Conservation (phyloP, 2,329 filamentous ascomycete genomes). For the Sclerotinia subarctica region DNA sequence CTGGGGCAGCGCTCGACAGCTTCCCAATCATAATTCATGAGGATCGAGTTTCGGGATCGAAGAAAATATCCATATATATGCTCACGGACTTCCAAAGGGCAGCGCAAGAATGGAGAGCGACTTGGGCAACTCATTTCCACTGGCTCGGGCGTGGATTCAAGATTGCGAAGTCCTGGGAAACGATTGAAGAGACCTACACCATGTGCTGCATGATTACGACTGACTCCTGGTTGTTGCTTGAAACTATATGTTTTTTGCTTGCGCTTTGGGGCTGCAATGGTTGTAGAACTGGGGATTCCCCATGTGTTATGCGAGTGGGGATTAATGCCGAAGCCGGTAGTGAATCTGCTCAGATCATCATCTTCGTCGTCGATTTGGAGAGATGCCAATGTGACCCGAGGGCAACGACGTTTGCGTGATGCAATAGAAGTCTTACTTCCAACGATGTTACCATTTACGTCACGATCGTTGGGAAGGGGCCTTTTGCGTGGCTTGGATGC, state of each 20-base stretch:
- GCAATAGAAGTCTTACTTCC: slow-evolving; percentile 1
- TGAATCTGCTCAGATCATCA: slow-evolving; percentile 15
- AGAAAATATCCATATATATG: slow-evolving; percentile 31
- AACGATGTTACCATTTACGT: slow-evolving; percentile 2
- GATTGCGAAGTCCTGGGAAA: background rate
- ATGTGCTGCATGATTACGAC: background rate
- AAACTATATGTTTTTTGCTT: slow-evolving; percentile 11
- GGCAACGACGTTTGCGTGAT: slow-evolving; percentile 15
- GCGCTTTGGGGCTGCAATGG: slow-evolving; percentile 10
- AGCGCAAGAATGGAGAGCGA: slow-evolving; percentile 26
- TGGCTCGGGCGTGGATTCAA: background rate
- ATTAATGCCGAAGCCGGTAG: background rate
- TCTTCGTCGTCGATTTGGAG: slow-evolving; percentile 21
- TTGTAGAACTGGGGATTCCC: background rate
- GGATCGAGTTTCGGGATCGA: slow-evolving; percentile 27
- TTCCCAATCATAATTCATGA: slow-evolving; percentile 30
- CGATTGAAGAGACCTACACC: background rate
- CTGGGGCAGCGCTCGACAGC: slow-evolving; percentile 24
- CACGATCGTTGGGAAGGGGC: background rate
- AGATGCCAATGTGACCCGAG: slow-evolving; percentile 8
- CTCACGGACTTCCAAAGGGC: slow-evolving; percentile 33
- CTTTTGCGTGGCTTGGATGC: background rate
- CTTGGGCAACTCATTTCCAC: slow-evolving; percentile 23
- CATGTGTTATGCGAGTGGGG: slow-evolving; percentile 22
- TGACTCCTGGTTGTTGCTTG: background rate